Evolutionary conservation across 1,284 basidiomycete species (phyloP).

Genomic region (Blastosporella zonata): DNA sequence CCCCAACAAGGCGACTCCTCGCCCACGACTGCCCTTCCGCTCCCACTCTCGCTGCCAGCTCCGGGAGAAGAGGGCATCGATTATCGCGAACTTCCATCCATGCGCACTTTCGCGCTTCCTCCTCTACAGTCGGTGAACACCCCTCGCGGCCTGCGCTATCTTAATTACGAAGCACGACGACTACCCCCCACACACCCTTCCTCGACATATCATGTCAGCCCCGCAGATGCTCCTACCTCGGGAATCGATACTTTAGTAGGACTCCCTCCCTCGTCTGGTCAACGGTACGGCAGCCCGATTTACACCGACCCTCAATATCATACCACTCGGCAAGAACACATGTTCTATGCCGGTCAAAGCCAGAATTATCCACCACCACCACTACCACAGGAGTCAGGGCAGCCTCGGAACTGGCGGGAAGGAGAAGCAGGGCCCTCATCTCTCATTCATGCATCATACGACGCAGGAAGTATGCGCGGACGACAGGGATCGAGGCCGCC

Average conservation of each 20-base stretch:
- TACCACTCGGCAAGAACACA: conserved; percentile 21
- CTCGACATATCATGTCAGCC: conserved; percentile 9
- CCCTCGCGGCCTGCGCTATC: conserved; percentile 12
- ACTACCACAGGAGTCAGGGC: conserved; percentile 13
- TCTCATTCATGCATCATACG: conserved; percentile 17
- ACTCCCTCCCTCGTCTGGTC: conserved; percentile 21
- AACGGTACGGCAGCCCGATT: conserved; percentile 26
- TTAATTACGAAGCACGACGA: conserved; percentile 13
- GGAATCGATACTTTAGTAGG: conserved; percentile 13
- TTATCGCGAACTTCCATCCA: conserved; percentile 16
- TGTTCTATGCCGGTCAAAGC: conserved; percentile 14
- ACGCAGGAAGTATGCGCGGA: conserved; percentile 11
- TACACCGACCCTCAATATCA: conserved; percentile 31
- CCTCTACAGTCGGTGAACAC: conserved; percentile 13
- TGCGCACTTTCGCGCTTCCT: conserved; percentile 16
- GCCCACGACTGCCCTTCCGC: conserved; percentile 17
- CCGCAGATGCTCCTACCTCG: conserved; percentile 14
- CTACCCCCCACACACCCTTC: conserved; percentile 7
- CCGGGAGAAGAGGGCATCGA: conserved; percentile 8
- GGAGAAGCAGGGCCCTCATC: conserved; percentile 33
- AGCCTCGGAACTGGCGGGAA: conserved; percentile 26
- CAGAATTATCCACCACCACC: conserved; percentile 19
- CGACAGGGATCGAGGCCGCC: conserved; percentile 24
- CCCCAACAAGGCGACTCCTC: conserved; percentile 33
- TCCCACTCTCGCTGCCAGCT: conserved; percentile 24